Evolutionary conservation across 805 yeast species (phyloP).

Genomic region (Monosporozyma aerobia): DNA sequence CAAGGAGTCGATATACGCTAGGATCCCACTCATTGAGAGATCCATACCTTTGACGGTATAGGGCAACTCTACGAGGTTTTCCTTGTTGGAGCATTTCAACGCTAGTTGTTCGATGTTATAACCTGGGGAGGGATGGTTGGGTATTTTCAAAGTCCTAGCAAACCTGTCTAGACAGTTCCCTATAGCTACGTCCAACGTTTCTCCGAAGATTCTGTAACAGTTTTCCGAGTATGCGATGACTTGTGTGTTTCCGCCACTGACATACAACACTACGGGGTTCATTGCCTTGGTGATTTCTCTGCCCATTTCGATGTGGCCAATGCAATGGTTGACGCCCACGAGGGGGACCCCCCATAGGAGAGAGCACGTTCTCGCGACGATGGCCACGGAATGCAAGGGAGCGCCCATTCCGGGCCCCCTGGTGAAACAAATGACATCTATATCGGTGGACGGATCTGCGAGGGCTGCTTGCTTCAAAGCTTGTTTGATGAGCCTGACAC

Average conservation of each 20-base stretch:
- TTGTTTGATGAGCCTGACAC: constrained; percentile 58
- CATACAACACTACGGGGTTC: constrained; percentile 95
- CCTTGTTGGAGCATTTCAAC: constrained; percentile 44
- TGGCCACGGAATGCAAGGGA: constrained; percentile 84
- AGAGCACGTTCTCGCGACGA: constrained; percentile 81
- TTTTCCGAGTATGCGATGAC: constrained; percentile 94
- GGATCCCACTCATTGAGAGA: constrained; percentile 88
- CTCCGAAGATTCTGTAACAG: constrained; percentile 96
- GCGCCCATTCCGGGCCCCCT: constrained; percentile 99
- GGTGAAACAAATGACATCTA: constrained; percentile 84
- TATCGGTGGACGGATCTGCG: constrained; percentile 35
- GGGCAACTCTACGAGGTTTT: constrained; percentile 60
- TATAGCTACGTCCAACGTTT: constrained; percentile 92
- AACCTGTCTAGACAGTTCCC: constrained; percentile 95
- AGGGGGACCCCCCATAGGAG: constrained; percentile 76
- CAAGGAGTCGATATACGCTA: constrained; percentile 72
- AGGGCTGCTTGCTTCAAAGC: constrained; percentile 59
- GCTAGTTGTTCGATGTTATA: constrained; percentile 95
- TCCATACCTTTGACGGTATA: constrained; percentile 99
- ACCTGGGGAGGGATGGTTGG: constrained; percentile 95
- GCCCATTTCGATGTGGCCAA: constrained; percentile 99
- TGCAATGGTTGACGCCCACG: constrained; percentile 93
- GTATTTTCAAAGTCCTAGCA: constrained; percentile 80
- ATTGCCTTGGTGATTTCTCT: constrained; percentile 94
- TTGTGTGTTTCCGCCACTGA: constrained; percentile 97